Percentiles rank a stretch among this genome's conserved stretches.
phyloP scores from a whole-genome alignment of 2,329 filamentous ascomycete genomes.

The Parascedosporium putredinis region DNA sequence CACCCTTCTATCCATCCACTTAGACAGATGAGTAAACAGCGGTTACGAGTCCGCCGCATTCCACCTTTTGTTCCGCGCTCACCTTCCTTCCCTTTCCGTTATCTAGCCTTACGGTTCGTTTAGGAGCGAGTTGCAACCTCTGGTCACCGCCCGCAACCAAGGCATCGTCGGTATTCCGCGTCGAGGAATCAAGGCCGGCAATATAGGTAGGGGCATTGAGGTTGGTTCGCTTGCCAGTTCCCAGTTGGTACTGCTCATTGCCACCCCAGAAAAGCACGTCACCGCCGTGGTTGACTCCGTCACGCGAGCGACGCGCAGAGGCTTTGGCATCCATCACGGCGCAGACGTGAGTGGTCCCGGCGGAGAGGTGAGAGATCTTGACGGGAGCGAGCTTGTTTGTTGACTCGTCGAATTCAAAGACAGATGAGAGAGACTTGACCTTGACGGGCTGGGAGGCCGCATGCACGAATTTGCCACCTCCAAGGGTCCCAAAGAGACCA shows the following conservation, averaged over 20 bases:
- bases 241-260: slow-evolving; percentile 88
- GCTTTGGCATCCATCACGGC: slow-evolving; percentile 70
- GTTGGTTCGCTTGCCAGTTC: slow-evolving; percentile 82
- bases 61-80: slow-evolving; percentile 73
- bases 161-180: slow-evolving; percentile 12
- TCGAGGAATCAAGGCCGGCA: slow-evolving; percentile 56
- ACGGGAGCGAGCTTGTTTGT: slow-evolving; percentile 63
- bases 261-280: slow-evolving; percentile 92
- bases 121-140: slow-evolving; percentile 71
- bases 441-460: slow-evolving; percentile 67
- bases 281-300: slow-evolving; percentile 70
- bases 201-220: slow-evolving; percentile 67
- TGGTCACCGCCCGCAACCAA: slow-evolving; percentile 55
- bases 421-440: slow-evolving; percentile 69
- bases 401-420: slow-evolving; percentile 79
- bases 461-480: slow-evolving; percentile 84
- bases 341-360: slow-evolving; percentile 70
- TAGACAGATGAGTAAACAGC: slow-evolving; percentile 66
- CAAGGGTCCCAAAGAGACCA: slow-evolving; percentile 74
- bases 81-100: slow-evolving; percentile 55
- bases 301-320: slow-evolving; percentile 38
- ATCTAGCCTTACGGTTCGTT: slow-evolving; percentile 55
- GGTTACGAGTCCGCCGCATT: slow-evolving; percentile 74
- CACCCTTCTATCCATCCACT: slow-evolving; percentile 7
- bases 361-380: slow-evolving; percentile 58